Evolutionary conservation across 2,329 filamentous ascomycete genomes (phyloP), one percentile per base, ranked within the genome.

Genomic region (Calonectria ilicicola): DNA sequence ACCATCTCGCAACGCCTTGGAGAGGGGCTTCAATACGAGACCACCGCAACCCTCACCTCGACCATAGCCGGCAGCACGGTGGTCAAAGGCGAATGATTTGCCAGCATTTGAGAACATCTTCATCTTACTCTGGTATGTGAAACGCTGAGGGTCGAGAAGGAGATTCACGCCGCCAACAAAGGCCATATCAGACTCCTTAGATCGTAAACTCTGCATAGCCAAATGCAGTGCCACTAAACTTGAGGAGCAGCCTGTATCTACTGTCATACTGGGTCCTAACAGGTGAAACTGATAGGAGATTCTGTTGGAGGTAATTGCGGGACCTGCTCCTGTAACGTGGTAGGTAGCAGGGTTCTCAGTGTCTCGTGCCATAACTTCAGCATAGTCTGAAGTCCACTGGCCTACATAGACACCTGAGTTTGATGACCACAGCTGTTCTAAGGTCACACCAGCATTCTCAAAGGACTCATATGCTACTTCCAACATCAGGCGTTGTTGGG

Each of bases 221-320:
- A 86, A 80, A 72, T 90, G 86, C 1, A 90, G 79, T 0, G 86
- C 87, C 4, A 86, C 83, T 8, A 90, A 77, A 69, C 84, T 86
- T 26, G 85, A 83, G 0, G 87, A 89, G 74, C 88, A 90, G 0
- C 85, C 88, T 0, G 88, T 90, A 70, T 89, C 86, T 8, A 89
- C 80, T 1, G 87, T 87, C 76, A 88, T 80, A 35, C 85, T 87
- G 0, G 87, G 86, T 0, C 88, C 87, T 14, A 77, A 77, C 46
- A 89, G 83, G 73, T 89, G 83, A 75, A 86, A 89, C 64, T 84
- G 85, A 77, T 88, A 87, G 0, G 85, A 87, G 9, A 89, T 78
- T n/a, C 87, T 82, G 74, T 88, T 88, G 0, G 86, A 82, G 17
- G 87, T 70, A 42, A 87, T 85, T 0, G 84, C 83, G 7, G 83